These are phyloP conservation scores for Cladosporium sp. DNA, from an alignment of 2,329 filamentous ascomycete species.

Conservation along the genomic window DNA sequence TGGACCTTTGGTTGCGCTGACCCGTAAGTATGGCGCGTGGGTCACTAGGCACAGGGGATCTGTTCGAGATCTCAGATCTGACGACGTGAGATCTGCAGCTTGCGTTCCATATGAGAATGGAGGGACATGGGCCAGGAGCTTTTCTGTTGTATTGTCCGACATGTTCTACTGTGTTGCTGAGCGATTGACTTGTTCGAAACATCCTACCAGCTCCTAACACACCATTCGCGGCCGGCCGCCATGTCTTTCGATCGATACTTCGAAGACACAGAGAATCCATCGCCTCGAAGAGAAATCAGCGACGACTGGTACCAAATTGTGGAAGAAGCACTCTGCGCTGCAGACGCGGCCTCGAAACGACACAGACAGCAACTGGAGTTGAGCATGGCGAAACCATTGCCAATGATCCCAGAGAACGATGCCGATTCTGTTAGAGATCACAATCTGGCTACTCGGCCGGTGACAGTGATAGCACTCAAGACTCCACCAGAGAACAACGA, in stretches of 20 bases:
- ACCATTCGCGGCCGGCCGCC: background rate
- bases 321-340: background rate
- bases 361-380: background rate
- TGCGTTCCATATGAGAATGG: background rate
- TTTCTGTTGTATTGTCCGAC: background rate
- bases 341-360: background rate
- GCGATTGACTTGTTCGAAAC: background rate
- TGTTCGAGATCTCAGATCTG: background rate
- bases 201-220: background rate
- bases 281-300: background rate
- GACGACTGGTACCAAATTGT: slow-evolving; percentile 7
- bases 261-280: background rate
- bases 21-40: background rate
- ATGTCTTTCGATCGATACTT: slow-evolving; percentile 11
- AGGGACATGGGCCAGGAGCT: background rate
- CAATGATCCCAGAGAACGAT: slow-evolving; percentile 5
- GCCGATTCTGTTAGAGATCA: background rate
- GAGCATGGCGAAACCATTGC: slow-evolving; percentile 3
- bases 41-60: background rate
- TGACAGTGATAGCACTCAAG: background rate
- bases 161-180: background rate
- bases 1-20: background rate
- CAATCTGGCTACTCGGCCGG: background rate
- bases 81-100: background rate
- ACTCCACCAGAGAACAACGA: background rate